Evolutionary conservation across 805 yeast species (phyloP).

Genomic region (Starmerella kuoi): DNA sequence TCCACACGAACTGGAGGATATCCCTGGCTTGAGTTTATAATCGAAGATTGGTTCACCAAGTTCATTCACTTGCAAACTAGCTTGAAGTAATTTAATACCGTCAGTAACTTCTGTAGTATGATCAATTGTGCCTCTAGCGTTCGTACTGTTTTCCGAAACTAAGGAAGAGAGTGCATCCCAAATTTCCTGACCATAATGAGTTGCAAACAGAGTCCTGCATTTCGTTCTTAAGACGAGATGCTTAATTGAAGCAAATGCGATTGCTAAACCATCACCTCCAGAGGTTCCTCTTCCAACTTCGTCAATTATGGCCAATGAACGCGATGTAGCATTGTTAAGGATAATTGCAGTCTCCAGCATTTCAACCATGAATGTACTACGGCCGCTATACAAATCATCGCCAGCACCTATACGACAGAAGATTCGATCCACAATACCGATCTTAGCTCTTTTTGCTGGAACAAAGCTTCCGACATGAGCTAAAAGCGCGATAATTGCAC

Average conservation of each 20-base stretch:
- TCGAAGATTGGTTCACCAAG: slow-evolving; percentile 30
- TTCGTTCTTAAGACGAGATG: slow-evolving; percentile 42
- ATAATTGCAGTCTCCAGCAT: slow-evolving; percentile 75
- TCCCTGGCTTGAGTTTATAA: slow-evolving; percentile 50
- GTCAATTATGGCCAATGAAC: slow-evolving; percentile 68
- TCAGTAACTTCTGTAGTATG: slow-evolving; percentile 3
- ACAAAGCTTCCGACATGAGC: slow-evolving; percentile 67
- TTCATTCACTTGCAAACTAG: slow-evolving; percentile 11
- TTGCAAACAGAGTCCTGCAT: slow-evolving; percentile 75
- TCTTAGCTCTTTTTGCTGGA: slow-evolving; percentile 48
- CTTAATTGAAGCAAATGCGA: slow-evolving; percentile 64
- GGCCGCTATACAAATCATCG: slow-evolving; percentile 64
- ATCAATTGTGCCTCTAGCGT: slow-evolving; percentile 15
- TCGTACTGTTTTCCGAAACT: neutral
- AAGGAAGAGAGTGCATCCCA: slow-evolving; percentile 30
- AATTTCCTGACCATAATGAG: slow-evolving; percentile 61
- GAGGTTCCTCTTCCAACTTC: slow-evolving; percentile 89
- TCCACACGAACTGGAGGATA: slow-evolving; percentile 67
- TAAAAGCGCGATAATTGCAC: slow-evolving; percentile 55
- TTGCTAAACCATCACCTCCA: slow-evolving; percentile 69
- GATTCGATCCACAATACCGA: slow-evolving; percentile 66
- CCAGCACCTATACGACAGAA: slow-evolving; percentile 69
- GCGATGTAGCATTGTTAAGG: slow-evolving; percentile 47
- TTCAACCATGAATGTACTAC: slow-evolving; percentile 88
- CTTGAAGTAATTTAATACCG: slow-evolving; percentile 12